These are phyloP conservation scores for Fusarium oxysporum DNA, from an alignment of 2,329 filamentous ascomycete species.

Conservation along the genomic window DNA sequence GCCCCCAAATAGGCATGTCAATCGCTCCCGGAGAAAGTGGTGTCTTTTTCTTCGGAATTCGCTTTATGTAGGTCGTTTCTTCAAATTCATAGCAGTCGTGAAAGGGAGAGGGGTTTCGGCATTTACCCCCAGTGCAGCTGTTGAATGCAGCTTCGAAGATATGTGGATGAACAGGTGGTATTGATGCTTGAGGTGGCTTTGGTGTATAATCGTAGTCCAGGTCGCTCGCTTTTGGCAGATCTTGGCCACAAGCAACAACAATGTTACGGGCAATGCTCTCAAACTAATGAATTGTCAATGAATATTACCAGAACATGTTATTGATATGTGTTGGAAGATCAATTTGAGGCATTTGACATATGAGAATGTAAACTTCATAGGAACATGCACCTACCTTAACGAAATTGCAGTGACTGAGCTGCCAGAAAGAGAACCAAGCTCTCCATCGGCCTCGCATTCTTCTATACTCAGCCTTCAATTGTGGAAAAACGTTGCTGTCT, in stretches of 20 bases:
- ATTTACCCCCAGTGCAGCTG: conserved; percentile 4
- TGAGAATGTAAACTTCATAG: not conserved
- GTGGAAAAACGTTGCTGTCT: not conserved
- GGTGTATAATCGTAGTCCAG: conserved; percentile 8
- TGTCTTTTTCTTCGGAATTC: conserved; percentile 14
- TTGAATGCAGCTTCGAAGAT: conserved; percentile 19
- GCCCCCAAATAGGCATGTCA: conserved; percentile 1
- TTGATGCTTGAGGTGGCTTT: conserved; percentile 12
- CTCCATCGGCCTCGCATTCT: conserved; percentile 1
- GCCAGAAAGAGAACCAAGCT: conserved; percentile 15
- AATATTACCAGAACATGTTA: not conserved
- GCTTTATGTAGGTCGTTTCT: conserved; percentile 13
- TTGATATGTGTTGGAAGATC: not conserved
- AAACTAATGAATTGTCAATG: not conserved
- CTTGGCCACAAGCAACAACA: conserved; percentile 9
- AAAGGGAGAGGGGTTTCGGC: not conserved
- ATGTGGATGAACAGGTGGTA: conserved; percentile 7
- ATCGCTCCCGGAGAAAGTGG: not conserved
- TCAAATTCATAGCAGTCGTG: conserved; percentile 16
- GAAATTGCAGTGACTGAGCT: conserved; percentile 18
- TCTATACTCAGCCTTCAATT: conserved; percentile 1
- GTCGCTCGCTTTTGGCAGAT: not conserved
- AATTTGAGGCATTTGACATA: too few species aligned
- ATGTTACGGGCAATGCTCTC: conserved; percentile 4
- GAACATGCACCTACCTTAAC: not conserved